phyloP scores from a whole-genome alignment of 1,284 basidiomycete species.

The Mycena citricolor region DNA sequence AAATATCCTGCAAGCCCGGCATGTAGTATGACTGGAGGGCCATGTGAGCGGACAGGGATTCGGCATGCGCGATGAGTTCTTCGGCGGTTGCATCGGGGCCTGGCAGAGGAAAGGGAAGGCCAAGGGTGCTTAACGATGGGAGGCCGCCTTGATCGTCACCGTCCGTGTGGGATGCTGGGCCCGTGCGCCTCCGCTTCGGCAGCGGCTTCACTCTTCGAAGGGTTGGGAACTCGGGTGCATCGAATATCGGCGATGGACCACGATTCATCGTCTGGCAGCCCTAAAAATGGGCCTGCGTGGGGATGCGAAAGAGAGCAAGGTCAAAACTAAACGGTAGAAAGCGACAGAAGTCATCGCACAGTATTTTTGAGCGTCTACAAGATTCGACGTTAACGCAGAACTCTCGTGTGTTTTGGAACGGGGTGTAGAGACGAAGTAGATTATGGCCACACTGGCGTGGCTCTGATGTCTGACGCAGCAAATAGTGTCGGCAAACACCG shows the following conservation, averaged over 20 bases:
- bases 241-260: conserved; percentile 54
- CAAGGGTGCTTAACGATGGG: conserved; percentile 29
- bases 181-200: conserved; percentile 67
- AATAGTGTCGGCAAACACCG: conserved; percentile 19
- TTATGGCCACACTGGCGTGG: conserved; percentile 16
- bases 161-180: conserved; percentile 13
- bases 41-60: conserved; percentile 51
- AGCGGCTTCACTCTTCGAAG: conserved; percentile 70
- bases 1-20: conserved; percentile 49
- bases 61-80: conserved; percentile 50
- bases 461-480: conserved; percentile 21
- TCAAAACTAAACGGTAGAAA: neutral
- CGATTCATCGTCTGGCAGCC: conserved; percentile 22
- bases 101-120: conserved; percentile 32
- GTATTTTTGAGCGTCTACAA: conserved; percentile 14
- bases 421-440: neutral
- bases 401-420: no score
- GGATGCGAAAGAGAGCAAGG: conserved; percentile 6
- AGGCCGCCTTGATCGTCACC: conserved; percentile 27
- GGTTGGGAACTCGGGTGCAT: conserved; percentile 58
- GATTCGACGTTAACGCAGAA: conserved; percentile 18
- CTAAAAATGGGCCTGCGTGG: conserved; percentile 10
- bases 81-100: conserved; percentile 45
- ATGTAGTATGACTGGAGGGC: conserved; percentile 62
- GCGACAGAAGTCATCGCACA: conserved; percentile 6